Evolutionary conservation across 2,329 filamentous ascomycete species (phyloP), one percentile per base, ranked within the genome.

Genomic region (Pleomassaria siparia): DNA sequence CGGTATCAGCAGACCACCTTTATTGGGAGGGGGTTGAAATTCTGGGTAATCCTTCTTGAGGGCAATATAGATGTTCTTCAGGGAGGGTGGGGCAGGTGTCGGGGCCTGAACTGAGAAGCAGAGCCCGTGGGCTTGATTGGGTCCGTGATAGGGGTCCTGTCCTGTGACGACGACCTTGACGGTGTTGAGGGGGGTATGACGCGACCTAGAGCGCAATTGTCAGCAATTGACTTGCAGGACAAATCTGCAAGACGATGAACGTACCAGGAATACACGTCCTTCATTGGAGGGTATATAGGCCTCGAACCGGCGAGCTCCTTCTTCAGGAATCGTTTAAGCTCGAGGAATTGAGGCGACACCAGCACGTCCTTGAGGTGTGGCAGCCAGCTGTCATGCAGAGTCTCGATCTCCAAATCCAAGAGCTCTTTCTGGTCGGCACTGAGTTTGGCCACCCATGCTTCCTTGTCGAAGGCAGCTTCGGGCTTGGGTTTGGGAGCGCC

Each of bases 81-180:
- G 84, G 1, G 90, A 96, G 0, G 92, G 91, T 0, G 94, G 94
- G 1, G 92, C 90, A 3, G 83, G 83, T 0, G 90, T 95, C 0
- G 94, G 94, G 2, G 92, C 86, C 9, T 89, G 88, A 46, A 97
- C 91, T 40, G 90, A 96, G 79, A 99, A 99, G 68, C 89, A 92
- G 49, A 99, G 85, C 35, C 94, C 94, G 71, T 97, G 94, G 42
- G 94, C 94, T 78, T 99, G 94, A 72, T 95, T 95, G 69, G 84
- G 72, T 70, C 95, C 95, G 76, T 99, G 94, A 72, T 99, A 99
- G 2, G 94, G 94, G 69, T 99, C 94, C 75, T 99, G 94, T 56
- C 94, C 94, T 45, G 97, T 73, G 64, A 99, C 91, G 51, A 99
- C 91, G 47, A 88, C 88, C 72, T 95, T 96, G 70, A 97, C 91